Evolutionary conservation across 345 rosid species (phyloP), one percentile per base, ranked within the genome.

Genomic region (Eucalyptus victrix): DNA sequence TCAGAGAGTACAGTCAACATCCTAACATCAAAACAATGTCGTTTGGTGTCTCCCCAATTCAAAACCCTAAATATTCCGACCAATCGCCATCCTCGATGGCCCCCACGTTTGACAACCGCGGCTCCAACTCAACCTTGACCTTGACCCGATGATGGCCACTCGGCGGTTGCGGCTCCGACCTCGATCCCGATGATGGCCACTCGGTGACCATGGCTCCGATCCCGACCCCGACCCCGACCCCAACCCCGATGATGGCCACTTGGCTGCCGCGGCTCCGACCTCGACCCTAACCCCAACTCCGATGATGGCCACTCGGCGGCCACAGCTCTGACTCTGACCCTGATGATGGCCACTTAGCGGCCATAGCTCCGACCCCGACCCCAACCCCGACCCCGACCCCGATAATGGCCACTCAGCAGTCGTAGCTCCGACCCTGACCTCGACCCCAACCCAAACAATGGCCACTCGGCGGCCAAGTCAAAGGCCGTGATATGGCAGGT

Each of bases 241-340:
- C 7, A 2, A 49, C 51, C 51, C 1, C 17, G 7, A 50, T 2
- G 53, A 50, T 50, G 19, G 53, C 53, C 53, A 50, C 53, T 50
- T 1, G 53, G 1, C 3, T 1, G 53, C 19, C 1, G 18, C 3
- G 7, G 7, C 53, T 50, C 6, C 0, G 3, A 50, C 53, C 51
- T 0, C 7, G 5, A 49, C 51, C 51, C 7, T 1, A 0, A 50
- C 18, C 51, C 8, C 19, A 1, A 49, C 18, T 6, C 1, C 3
- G 17, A 49, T 15, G 6, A 49, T 49, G 50, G 16, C 6, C 50
- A 49, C 50, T 49, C 14, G 50, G 2, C 16, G 6, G 16, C 50
- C 2, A 2, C 15, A 0, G 6, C 16, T 5, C 1, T 3, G 6
- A 49, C 17, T 6, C 1, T 0, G 17, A 49, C 16, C 13, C 5